Base-by-base conservation (phyloP, 257 asterid genomes). In the Penstemon eatonii region DNA sequence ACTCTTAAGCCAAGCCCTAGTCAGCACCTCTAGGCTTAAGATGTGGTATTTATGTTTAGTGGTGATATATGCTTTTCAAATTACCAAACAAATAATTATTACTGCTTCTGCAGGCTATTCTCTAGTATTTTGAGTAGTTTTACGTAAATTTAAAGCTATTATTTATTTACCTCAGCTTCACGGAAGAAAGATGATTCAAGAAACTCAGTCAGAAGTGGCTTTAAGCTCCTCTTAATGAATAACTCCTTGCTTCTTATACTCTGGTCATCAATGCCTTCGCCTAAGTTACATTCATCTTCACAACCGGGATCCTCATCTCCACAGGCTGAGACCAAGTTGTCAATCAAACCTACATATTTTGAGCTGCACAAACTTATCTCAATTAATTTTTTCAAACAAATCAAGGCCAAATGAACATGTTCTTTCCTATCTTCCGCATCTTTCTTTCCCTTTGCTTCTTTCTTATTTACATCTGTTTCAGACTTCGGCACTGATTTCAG, bases 91-190 rank as follows among this genome's bases (percentile, higher is more conserved):
- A 25, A 25, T 25, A 25, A 25, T 1, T 25, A 25, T 2, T 1
- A 25, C 33, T 25, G 33, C 33, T 25, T 25, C 33, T 25, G 33
- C 33, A 25, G 33, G 33, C 33, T 25, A 0, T 25, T 25, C 33
- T 2, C 33, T 25, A 25, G 33, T 25, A 25, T 25, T 25, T 25
- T 25, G 33, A 25, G 33, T 25, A 25, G 52, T n/a, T 46, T 4
- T n/a, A 46, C 2, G 7, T 63, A 50, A 57, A 67, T 55, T 52
- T 42, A 65, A 59, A 67, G 69, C 80, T 70, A 60, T 25, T 11
- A 67, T 13, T 25, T 38, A 47, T 66, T 73, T 84, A 88, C 97
- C 97, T 90, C 95, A 76, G 85, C 90, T 80, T 88, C 97, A 6
- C 83, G 81, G 75, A 71, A 85, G 76, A 85, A 83, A 75, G 95